A percentile compares a stretch with the other conserved stretches of the same genome.
These are phyloP conservation scores for Sporisorium sorghi DNA, from an alignment of 1,284 basidiomycete species.

Conservation along the genomic window DNA sequence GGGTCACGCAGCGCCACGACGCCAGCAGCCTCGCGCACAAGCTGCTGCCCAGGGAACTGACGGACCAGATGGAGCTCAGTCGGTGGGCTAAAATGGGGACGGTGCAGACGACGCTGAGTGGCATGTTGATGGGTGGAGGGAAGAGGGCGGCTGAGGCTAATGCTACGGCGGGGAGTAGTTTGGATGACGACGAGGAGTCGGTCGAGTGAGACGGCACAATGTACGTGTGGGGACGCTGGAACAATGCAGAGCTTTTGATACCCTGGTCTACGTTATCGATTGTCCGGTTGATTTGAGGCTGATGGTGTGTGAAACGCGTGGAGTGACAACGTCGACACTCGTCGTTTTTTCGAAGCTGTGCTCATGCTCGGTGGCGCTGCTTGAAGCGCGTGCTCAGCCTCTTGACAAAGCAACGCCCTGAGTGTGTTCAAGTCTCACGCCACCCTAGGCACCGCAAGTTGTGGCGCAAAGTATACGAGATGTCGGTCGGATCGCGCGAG, in stretches of 20 bases:
- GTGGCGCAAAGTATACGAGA: too few species aligned
- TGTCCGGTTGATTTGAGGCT: background rate
- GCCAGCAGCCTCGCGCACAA: constrained; percentile 35
- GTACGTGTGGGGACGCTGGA: background rate
- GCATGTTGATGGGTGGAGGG: constrained; percentile 5
- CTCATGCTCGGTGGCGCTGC: too few species aligned
- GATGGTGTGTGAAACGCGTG: background rate
- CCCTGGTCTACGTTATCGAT: background rate
- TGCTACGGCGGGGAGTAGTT: constrained; percentile 7
- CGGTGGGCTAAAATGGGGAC: constrained; percentile 39
- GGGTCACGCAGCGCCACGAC: constrained; percentile 37
- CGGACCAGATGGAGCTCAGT: constrained; percentile 49
- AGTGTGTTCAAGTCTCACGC: background rate
- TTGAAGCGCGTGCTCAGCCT: too few species aligned
- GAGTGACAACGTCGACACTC: background rate
- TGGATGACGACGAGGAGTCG: constrained; percentile 11
- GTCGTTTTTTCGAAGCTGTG: background rate
- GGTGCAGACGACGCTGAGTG: constrained; percentile 42
- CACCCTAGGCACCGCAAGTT: too few species aligned
- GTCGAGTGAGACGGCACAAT: background rate
- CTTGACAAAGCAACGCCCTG: background rate
- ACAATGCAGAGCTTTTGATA: background rate
- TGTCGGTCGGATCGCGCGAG: background rate
- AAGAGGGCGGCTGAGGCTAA: constrained; percentile 5
- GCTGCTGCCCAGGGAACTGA: constrained; percentile 42